Conservation (phyloP, 2,329 filamentous ascomycete species). For the Cladophialophora yegresii region DNA sequence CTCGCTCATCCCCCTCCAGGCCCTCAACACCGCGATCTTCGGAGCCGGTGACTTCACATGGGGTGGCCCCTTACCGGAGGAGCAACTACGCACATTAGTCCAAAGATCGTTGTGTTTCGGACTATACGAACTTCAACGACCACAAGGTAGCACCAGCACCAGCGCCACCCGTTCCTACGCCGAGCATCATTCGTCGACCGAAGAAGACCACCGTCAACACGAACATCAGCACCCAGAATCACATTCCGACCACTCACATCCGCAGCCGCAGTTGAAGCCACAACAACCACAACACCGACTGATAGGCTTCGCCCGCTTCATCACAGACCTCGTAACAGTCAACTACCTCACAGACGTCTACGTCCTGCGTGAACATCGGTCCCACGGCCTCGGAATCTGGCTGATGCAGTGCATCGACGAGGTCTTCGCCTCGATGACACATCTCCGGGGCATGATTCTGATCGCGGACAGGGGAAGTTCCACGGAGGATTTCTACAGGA, state of each 20-base stretch:
- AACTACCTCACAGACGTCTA: slow-evolving; percentile 72
- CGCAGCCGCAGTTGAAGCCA: slow-evolving; percentile 1
- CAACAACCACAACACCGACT: slow-evolving; percentile 12
- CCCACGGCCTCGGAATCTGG: slow-evolving; percentile 65
- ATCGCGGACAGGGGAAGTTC: slow-evolving; percentile 40
- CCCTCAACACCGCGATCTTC: slow-evolving; percentile 58
- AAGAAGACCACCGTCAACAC: neutral
- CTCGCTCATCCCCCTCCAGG: slow-evolving; percentile 55
- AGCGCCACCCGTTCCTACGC: too few species aligned
- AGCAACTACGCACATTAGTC: slow-evolving; percentile 56
- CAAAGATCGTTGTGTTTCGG: slow-evolving; percentile 62
- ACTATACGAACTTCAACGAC: slow-evolving; percentile 48
- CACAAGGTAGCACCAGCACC: neutral
- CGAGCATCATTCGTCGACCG: too few species aligned
- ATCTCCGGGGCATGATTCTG: slow-evolving; percentile 62
- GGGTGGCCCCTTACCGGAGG: slow-evolving; percentile 56
- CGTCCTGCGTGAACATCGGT: slow-evolving; percentile 60
- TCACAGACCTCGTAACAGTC: slow-evolving; percentile 70
- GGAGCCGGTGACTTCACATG: slow-evolving; percentile 63
- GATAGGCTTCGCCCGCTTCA: slow-evolving; percentile 61
- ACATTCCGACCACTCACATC: neutral
- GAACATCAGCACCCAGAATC: neutral
- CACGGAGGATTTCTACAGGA: slow-evolving; percentile 36
- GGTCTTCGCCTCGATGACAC: slow-evolving; percentile 57
- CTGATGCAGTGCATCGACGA: slow-evolving; percentile 64